These are phyloP conservation scores for Boletales sp. DNA, from an alignment of 768 basidiomycete genomes.

Conservation along the genomic window DNA sequence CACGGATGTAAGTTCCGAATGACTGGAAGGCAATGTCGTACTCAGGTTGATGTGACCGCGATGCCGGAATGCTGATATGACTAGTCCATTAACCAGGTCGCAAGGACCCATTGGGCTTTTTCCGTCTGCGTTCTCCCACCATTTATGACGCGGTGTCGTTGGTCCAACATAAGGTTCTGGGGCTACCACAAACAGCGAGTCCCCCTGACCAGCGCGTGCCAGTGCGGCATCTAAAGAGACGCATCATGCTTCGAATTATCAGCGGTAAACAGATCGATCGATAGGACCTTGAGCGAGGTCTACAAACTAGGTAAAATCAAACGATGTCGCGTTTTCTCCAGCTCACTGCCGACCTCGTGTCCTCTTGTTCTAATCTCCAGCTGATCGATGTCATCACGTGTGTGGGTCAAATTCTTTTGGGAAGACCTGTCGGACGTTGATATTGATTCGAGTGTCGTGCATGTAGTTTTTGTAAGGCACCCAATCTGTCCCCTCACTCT, in stretches of 20 bases:
- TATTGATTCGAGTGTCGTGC: constrained; percentile 71
- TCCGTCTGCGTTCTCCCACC: neutral
- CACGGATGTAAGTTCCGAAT: constrained; percentile 5
- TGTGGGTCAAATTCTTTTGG: constrained; percentile 58
- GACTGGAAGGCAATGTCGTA: neutral
- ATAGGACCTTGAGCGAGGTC: constrained; percentile 3
- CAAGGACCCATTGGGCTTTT: neutral
- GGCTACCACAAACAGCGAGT: neutral
- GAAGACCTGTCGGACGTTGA: constrained; percentile 90
- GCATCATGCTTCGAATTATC: constrained; percentile 2
- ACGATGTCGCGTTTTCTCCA: neutral
- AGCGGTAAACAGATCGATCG: constrained; percentile 8
- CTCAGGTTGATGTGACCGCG: neutral
- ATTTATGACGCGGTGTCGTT: constrained; percentile 22
- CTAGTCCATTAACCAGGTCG: neutral
- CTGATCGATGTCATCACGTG: constrained; percentile 6
- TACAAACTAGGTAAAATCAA: constrained; percentile 1
- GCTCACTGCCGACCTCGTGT: constrained; percentile 4
- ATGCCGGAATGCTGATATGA: neutral
- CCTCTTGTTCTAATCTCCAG: neutral
- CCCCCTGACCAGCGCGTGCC: neutral
- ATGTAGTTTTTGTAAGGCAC: constrained; percentile 61
- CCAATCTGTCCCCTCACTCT: constrained; percentile 46
- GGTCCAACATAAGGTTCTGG: constrained; percentile 12
- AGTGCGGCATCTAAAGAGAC: neutral